These are phyloP conservation scores for Marasmius fiardii DNA, from an alignment of 1,284 basidiomycete species.

Conservation along the genomic window DNA sequence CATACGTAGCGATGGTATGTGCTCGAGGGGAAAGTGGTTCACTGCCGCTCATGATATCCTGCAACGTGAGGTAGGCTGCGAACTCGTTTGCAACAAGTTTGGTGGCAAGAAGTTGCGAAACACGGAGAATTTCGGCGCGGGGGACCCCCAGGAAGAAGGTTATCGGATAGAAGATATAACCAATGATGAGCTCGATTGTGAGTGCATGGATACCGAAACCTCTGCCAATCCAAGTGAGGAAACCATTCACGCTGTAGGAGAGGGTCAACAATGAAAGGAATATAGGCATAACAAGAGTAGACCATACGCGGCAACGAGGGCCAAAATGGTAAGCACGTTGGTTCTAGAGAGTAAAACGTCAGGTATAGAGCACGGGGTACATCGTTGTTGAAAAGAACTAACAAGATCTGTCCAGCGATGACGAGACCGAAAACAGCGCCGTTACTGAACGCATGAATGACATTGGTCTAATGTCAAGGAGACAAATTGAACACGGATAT, in stretches of 20 bases:
- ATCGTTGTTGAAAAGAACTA: slow-evolving; percentile 20
- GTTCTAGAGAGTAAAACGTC: slow-evolving; percentile 35
- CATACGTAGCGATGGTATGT: slow-evolving; percentile 78
- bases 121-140: slow-evolving; percentile 65
- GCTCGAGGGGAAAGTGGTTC: slow-evolving; percentile 67
- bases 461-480: slow-evolving; percentile 55
- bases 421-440: slow-evolving; percentile 85
- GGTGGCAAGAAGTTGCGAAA: slow-evolving; percentile 79
- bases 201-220: slow-evolving; percentile 83
- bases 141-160: slow-evolving; percentile 84
- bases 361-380: slow-evolving; percentile 1
- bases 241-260: slow-evolving; percentile 62
- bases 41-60: slow-evolving; percentile 44
- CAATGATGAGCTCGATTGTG: slow-evolving; percentile 81
- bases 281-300: neutral
- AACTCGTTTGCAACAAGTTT: slow-evolving; percentile 91
- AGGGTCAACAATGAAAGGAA: neutral
- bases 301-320: slow-evolving; percentile 67
- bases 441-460: slow-evolving; percentile 85
- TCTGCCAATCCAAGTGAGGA: slow-evolving; percentile 86
- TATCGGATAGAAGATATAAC: slow-evolving; percentile 87
- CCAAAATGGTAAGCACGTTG: slow-evolving; percentile 78
- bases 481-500: neutral
- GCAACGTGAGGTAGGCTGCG: slow-evolving; percentile 69
- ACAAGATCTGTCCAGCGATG: slow-evolving; percentile 85